Evolutionary conservation across 192 early-diverging fungal species (phyloP), one percentile per base, ranked within the genome.

Genomic region (Dissophora globulifera): DNA sequence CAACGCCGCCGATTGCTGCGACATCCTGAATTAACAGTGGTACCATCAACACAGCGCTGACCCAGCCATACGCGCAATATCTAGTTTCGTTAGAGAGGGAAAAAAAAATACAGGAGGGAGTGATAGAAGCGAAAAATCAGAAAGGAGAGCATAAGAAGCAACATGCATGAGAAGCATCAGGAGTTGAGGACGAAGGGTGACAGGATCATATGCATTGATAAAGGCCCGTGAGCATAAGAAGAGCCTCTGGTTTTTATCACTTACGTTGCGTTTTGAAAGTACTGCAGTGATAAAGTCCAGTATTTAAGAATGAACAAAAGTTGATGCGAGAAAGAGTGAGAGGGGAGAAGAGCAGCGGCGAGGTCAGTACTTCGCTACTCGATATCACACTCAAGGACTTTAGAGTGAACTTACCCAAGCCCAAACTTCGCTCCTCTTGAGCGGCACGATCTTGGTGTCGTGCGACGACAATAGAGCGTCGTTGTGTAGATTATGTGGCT

Each of bases 231-330:
- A 17, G 33, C 40, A 10, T 40, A 42, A 3, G 38, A 27, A 27
- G 45, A 30, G 16, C 23, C 4, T n/a, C 9, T 6, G 25, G 16
- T 38, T 0, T 23, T 20, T 45, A 13, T 26, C 20, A 32, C 69
- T 58, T 75, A 75, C 70, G 70, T 75, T 45, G 70, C 70, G 25
- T 65, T 75, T 66, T 75, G 70, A 26, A 65, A 38, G 42, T 75
- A 75, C 70, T 71, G 27, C 1, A 26, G 23, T 15, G 3, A 11
- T 51, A 4, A n/a, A n/a, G n/a, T n/a, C n/a, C n/a, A n/a, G n/a
- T n/a, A n/a, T n/a, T n/a, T n/a, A n/a, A n/a, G n/a, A n/a, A n/a
- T n/a, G n/a, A n/a, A n/a, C n/a, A n/a, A n/a, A n/a, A n/a, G n/a
- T n/a, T n/a, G n/a, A n/a, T n/a, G n/a, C n/a, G n/a, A n/a, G n/a